These are phyloP conservation scores for Hirschioporus abietinus DNA, from an alignment of 768 basidiomycete species.

Conservation along the genomic window DNA sequence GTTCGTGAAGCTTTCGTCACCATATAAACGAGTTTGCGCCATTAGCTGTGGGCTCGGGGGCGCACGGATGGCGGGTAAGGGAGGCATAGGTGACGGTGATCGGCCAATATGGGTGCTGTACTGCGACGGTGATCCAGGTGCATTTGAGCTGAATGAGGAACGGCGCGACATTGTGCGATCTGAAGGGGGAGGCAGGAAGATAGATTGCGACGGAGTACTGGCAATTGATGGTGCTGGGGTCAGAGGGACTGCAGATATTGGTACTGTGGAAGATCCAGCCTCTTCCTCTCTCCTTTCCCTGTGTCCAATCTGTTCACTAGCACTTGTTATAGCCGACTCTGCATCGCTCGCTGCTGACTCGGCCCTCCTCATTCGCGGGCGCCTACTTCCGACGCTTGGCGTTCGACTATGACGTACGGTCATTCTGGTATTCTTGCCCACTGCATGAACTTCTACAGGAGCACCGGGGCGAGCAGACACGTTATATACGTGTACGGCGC, in stretches of 20 bases:
- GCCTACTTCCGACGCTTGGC: conserved; percentile 49
- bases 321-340: conserved; percentile 49
- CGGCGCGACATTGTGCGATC: conserved; percentile 60
- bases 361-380: conserved; percentile 58
- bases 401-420: conserved; percentile 65
- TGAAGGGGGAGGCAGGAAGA: conserved; percentile 65
- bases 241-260: conserved; percentile 32
- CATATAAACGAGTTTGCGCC: conserved; percentile 79
- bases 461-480: conserved; percentile 74
- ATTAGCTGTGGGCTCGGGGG: conserved; percentile 48
- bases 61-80: conserved; percentile 87
- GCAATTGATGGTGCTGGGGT: conserved; percentile 17
- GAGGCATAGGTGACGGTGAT: conserved; percentile 86
- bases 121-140: conserved; percentile 66
- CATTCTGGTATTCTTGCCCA: conserved; percentile 84
- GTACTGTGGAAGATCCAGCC: conserved; percentile 33
- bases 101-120: conserved; percentile 61
- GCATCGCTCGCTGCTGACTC: conserved; percentile 75
- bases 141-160: conserved; percentile 74
- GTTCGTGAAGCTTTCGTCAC: conserved; percentile 91
- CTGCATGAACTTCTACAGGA: conserved; percentile 77
- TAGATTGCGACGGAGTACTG: conserved; percentile 22
- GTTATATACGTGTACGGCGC: conserved; percentile 92
- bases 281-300: conserved; percentile 37
- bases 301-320: conserved; percentile 42